These are phyloP conservation scores for Trichoderma erinaceum DNA, from an alignment of 495 filamentous ascomycete genomes.

Conservation along the genomic window DNA sequence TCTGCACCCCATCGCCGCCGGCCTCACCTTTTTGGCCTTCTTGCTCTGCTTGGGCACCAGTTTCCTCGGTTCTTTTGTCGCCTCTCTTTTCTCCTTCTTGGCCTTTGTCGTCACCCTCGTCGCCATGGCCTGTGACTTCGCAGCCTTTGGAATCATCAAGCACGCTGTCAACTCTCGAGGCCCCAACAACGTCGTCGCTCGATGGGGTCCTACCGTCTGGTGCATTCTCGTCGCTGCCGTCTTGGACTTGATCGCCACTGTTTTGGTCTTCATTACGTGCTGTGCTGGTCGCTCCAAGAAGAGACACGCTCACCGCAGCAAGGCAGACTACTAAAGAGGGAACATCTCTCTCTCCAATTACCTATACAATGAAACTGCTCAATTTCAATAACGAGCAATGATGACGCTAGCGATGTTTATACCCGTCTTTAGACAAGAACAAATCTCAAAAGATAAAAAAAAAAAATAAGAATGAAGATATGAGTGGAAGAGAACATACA, in stretches of 20 bases:
- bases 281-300: constrained; percentile 37
- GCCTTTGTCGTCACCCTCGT: constrained; percentile 52
- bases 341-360: not conserved
- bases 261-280: constrained; percentile 55
- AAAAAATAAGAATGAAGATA: constrained; percentile 6
- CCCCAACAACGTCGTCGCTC: constrained; percentile 19
- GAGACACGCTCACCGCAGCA: constrained; percentile 18
- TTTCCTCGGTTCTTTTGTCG: constrained; percentile 46
- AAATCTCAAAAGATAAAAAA: not conserved
- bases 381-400: not conserved
- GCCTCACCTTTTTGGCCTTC: constrained; percentile 54
- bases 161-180: constrained; percentile 41
- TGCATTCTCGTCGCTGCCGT: constrained; percentile 44
- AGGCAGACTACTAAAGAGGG: constrained; percentile 18
- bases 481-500: not conserved
- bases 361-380: not conserved
- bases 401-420: not conserved
- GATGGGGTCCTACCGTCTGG: constrained; percentile 45
- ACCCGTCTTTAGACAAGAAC: not conserved
- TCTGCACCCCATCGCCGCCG: constrained; percentile 55
- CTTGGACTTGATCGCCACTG: constrained; percentile 44
- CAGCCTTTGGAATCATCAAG: constrained; percentile 46
- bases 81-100: constrained; percentile 39
- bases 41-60: constrained; percentile 48
- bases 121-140: constrained; percentile 51